Conservation (phyloP, 495 filamentous ascomycete species). For the Penicillium angulare region DNA sequence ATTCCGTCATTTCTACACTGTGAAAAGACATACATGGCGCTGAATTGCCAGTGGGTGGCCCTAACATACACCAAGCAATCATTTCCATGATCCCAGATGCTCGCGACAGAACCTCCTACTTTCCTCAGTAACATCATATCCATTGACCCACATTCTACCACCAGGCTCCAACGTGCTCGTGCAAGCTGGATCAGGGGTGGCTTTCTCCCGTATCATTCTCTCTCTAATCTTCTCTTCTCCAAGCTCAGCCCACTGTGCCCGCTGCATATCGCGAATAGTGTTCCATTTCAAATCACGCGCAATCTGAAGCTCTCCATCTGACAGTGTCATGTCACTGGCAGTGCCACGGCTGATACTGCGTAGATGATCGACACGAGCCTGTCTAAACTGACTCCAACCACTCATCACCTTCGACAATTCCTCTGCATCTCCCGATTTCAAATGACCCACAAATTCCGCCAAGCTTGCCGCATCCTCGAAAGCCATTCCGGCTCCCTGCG, state of each 20-base stretch:
- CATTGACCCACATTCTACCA: conserved; percentile 17
- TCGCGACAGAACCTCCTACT: conserved; percentile 4
- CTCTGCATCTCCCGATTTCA: conserved; percentile 8
- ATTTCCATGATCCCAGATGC: background rate
- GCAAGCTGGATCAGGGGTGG: conserved; percentile 12
- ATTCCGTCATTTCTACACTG: conserved; percentile 87
- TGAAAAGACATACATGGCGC: conserved; percentile 69
- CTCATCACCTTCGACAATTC: conserved; percentile 9
- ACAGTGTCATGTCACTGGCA: conserved; percentile 15
- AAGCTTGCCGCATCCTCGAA: conserved; percentile 14
- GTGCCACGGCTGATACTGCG: conserved; percentile 12
- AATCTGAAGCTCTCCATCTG: conserved; percentile 13
- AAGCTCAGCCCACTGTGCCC: conserved; percentile 12
- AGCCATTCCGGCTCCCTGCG: conserved; percentile 16
- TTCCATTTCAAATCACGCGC: conserved; percentile 15
- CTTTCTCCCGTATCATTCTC: conserved; percentile 11
- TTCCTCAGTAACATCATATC: conserved; percentile 11
- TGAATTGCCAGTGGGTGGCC: conserved; percentile 66
- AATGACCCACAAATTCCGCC: conserved; percentile 11
- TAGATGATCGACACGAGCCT: conserved; percentile 15
- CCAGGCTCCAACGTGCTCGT: conserved; percentile 18
- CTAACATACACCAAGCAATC: too few relatives aligned
- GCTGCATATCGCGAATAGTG: conserved; percentile 11
- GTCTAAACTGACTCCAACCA: conserved; percentile 14
- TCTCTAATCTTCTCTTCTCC: conserved; percentile 12